These are phyloP conservation scores for Eleusine coracana DNA, from an alignment of 176 grass and related monocot species.

Conservation along the genomic window DNA sequence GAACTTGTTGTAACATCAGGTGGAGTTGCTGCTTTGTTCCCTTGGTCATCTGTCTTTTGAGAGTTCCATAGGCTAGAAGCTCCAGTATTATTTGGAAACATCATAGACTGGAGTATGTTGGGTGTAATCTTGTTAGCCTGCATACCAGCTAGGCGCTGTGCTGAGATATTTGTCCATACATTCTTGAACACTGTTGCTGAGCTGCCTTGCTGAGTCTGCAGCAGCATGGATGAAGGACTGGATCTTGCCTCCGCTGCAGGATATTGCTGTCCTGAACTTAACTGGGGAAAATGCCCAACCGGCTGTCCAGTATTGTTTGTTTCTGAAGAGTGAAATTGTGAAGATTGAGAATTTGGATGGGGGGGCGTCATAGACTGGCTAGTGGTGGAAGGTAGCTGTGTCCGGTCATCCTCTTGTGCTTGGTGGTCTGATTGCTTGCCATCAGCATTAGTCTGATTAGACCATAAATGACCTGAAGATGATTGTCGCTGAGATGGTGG, in stretches of 20 bases:
- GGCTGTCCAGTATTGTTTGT: constrained; percentile 47
- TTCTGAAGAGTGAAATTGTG: constrained; percentile 51
- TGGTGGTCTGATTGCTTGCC: constrained; percentile 57
- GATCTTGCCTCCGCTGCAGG: constrained; percentile 51
- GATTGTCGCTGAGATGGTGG: constrained; percentile 73
- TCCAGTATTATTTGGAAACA: constrained; percentile 57
- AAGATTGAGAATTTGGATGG: constrained; percentile 49
- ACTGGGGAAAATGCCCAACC: constrained; percentile 48
- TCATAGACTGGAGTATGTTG: constrained; percentile 85
- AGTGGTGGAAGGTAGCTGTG: constrained; percentile 53
- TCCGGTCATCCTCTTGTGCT: constrained; percentile 44
- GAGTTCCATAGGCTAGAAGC: constrained; percentile 58
- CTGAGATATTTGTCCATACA: constrained; percentile 91
- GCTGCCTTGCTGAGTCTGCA: constrained; percentile 58
- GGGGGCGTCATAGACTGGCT: constrained; percentile 38
- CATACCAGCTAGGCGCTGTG: constrained; percentile 62
- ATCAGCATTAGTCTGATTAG: constrained; percentile 55
- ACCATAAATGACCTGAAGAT: constrained; percentile 49
- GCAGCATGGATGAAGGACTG: constrained; percentile 42
- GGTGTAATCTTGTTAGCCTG: constrained; percentile 76
- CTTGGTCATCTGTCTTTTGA: constrained; percentile 63
- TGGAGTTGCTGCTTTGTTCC: constrained; percentile 60
- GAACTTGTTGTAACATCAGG: constrained; percentile 71
- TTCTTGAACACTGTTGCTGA: constrained; percentile 84
- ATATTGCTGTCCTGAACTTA: constrained; percentile 56